These are phyloP conservation scores for Musa schizocarpa DNA, from an alignment of 176 grass and related monocot species.

Conservation along the genomic window DNA sequence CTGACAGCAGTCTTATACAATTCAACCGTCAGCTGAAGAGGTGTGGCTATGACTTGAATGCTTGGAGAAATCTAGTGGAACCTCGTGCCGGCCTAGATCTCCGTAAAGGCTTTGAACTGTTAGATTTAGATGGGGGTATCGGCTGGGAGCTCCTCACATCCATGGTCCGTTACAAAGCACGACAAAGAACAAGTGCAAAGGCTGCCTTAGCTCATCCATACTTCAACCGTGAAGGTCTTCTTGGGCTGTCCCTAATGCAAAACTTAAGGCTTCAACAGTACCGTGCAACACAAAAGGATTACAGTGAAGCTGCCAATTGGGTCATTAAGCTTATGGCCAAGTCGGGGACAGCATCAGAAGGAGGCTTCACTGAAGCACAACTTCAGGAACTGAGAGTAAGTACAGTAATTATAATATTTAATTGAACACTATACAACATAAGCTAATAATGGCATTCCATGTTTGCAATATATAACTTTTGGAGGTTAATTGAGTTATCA, in stretches of 20 bases:
- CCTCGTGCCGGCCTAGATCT: conserved; percentile 68
- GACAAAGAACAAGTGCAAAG: conserved; percentile 80
- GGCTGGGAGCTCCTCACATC: conserved; percentile 86
- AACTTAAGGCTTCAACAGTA: conserved; percentile 65
- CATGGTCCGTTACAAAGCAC: conserved; percentile 73
- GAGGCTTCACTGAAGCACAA: conserved; percentile 98
- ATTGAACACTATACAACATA: background rate
- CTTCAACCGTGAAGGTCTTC: conserved; percentile 76
- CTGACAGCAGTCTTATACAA: conserved; percentile 81
- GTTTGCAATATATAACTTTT: background rate
- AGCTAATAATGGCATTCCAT: background rate
- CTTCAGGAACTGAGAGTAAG: conserved; percentile 86
- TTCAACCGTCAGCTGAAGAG: conserved; percentile 97
- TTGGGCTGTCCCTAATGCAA: conserved; percentile 83
- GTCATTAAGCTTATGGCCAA: conserved; percentile 68
- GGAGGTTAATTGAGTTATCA: too few relatives aligned
- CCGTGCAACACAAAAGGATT: conserved; percentile 87
- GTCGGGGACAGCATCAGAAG: conserved; percentile 63
- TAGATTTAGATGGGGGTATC: conserved; percentile 73
- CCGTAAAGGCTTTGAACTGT: conserved; percentile 70
- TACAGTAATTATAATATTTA: background rate
- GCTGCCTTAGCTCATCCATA: conserved; percentile 73
- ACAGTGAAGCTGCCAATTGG: conserved; percentile 80
- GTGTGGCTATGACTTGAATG: conserved; percentile 53
- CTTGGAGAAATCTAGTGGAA: conserved; percentile 74